Percentiles rank a stretch among this genome's conserved stretches.
Conservation (phyloP, 345 rosid species). For the Eucalyptus coolabah region DNA sequence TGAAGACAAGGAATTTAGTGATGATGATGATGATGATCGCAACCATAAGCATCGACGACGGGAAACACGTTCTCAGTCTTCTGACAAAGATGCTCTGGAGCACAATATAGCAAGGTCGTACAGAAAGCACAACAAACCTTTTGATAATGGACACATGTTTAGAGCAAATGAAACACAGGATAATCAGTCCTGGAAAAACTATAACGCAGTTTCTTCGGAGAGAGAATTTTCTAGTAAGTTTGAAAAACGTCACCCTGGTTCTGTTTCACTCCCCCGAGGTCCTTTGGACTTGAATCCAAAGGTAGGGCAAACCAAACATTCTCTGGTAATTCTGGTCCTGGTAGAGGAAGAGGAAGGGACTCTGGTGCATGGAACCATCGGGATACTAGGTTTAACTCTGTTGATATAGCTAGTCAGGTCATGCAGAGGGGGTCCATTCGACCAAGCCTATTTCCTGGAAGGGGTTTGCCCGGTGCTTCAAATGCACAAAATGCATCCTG, state of each 20-base stretch:
- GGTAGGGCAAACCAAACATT: slow-evolving; percentile 41
- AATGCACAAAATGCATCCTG: slow-evolving; percentile 54
- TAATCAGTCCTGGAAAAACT: slow-evolving; percentile 28
- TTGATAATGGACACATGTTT: slow-evolving; percentile 51
- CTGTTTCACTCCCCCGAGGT: slow-evolving; percentile 27
- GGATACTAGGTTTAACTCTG: slow-evolving; percentile 52
- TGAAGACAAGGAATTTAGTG: slow-evolving; percentile 91
- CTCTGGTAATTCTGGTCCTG: slow-evolving; percentile 51
- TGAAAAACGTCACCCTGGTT: slow-evolving; percentile 52
- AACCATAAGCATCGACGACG: slow-evolving; percentile 91
- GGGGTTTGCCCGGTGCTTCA: slow-evolving; percentile 61
- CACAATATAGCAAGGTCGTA: slow-evolving; percentile 43
- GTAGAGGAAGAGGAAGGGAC: slow-evolving; percentile 89
- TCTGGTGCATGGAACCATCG: slow-evolving; percentile 61
- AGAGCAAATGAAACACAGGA: slow-evolving; percentile 50
- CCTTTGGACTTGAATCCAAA: slow-evolving; percentile 48
- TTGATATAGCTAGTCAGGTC: slow-evolving; percentile 67
- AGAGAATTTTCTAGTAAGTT: slow-evolving; percentile 30
- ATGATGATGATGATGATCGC: slow-evolving; percentile 96
- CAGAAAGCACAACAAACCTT: slow-evolving; percentile 52
- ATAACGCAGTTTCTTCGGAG: slow-evolving; percentile 20
- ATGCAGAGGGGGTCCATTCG: slow-evolving; percentile 44
- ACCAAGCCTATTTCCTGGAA: slow-evolving; percentile 52
- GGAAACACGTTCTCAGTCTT: slow-evolving; percentile 58
- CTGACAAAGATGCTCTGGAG: slow-evolving; percentile 57